A percentile compares a stretch with the other conserved stretches of the same genome.
phyloP scores from a whole-genome alignment of 495 filamentous ascomycete genomes.

The Hyaloscypha hepaticicola region DNA sequence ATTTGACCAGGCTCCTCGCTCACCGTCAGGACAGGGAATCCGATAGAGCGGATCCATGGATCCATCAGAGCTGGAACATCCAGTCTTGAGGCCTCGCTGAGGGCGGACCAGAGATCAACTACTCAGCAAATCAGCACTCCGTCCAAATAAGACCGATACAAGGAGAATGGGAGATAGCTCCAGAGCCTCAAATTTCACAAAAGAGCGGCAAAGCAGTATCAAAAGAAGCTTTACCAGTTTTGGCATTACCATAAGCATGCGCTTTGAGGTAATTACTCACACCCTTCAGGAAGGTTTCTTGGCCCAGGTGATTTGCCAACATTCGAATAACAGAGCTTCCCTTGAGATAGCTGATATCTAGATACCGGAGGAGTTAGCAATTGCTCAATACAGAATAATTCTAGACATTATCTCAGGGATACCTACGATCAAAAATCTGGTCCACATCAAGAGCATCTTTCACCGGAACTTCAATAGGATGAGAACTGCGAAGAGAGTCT shows the following conservation, averaged over 20 bases:
- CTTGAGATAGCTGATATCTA: conserved; percentile 94
- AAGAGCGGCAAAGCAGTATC: no score
- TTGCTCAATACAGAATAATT: no score
- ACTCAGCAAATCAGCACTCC: no score
- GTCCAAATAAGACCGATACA: no score
- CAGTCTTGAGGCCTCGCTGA: conserved; percentile 83
- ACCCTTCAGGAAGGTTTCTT: conserved; percentile 81
- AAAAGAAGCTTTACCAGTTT: no score
- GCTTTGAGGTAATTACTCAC: conserved; percentile 85
- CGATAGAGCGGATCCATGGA: conserved; percentile 91
- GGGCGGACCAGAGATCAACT: conserved; percentile 88
- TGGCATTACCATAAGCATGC: conserved; percentile 91
- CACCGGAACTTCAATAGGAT: conserved; percentile 93
- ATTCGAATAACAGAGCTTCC: conserved; percentile 94
- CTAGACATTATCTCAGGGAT: no score
- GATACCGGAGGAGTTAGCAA: no score
- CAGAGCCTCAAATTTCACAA: no score
- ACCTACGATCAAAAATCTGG: conserved; percentile 95
- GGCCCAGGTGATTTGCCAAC: conserved; percentile 82
- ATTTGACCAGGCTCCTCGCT: conserved; percentile 81
- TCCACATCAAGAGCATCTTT: conserved; percentile 88
- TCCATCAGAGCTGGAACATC: conserved; percentile 87
- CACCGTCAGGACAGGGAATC: conserved; percentile 86
- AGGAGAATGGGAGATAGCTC: conserved; percentile 11
- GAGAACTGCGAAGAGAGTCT: conserved; percentile 84